phyloP scores from a whole-genome alignment of 2,329 filamentous ascomycete genomes.

The Xylariomycetidae sp. region DNA sequence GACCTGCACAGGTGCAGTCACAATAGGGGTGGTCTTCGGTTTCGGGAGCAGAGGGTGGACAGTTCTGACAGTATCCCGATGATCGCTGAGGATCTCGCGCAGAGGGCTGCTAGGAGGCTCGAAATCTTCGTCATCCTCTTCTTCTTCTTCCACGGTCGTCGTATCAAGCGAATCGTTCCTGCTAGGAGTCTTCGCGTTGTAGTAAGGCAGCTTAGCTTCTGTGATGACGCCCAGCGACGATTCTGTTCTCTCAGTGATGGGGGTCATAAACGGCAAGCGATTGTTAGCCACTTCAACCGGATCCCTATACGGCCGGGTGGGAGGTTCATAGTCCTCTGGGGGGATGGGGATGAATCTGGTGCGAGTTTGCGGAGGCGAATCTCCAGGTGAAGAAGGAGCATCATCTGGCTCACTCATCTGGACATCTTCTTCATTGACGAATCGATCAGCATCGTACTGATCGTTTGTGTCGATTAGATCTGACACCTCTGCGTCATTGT shows the following conservation, averaged over 20 bases:
- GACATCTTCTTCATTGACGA: slow-evolving; percentile 33
- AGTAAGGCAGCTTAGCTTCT: slow-evolving; percentile 52
- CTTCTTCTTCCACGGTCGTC: slow-evolving; percentile 26
- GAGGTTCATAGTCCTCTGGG: slow-evolving; percentile 81
- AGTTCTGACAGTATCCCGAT: slow-evolving; percentile 41
- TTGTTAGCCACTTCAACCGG: slow-evolving; percentile 78
- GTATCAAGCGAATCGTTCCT: slow-evolving; percentile 38
- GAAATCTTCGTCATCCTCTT: slow-evolving; percentile 28
- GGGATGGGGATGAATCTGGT: slow-evolving; percentile 73
- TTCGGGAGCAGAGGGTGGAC: slow-evolving; percentile 42
- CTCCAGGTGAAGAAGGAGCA: slow-evolving; percentile 20
- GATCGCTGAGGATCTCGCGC: slow-evolving; percentile 56
- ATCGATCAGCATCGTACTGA: slow-evolving; percentile 16
- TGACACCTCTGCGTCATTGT: slow-evolving; percentile 27
- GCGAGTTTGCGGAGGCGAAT: slow-evolving; percentile 50
- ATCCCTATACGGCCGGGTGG: slow-evolving; percentile 76
- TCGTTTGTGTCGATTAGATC: slow-evolving; percentile 15
- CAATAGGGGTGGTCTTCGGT: no score
- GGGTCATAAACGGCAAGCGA: slow-evolving; percentile 95
- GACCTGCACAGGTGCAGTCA: no score
- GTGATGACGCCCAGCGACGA: slow-evolving; percentile 70
- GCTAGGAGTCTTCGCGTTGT: slow-evolving; percentile 73
- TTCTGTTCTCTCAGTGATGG: slow-evolving; percentile 94
- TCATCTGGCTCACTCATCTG: slow-evolving; percentile 13
- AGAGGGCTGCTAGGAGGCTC: slow-evolving; percentile 65